Percentiles rank a stretch among this genome's conserved stretches.
phyloP scores from a whole-genome alignment of 495 filamentous ascomycete genomes.

The Neurospora sp. region DNA sequence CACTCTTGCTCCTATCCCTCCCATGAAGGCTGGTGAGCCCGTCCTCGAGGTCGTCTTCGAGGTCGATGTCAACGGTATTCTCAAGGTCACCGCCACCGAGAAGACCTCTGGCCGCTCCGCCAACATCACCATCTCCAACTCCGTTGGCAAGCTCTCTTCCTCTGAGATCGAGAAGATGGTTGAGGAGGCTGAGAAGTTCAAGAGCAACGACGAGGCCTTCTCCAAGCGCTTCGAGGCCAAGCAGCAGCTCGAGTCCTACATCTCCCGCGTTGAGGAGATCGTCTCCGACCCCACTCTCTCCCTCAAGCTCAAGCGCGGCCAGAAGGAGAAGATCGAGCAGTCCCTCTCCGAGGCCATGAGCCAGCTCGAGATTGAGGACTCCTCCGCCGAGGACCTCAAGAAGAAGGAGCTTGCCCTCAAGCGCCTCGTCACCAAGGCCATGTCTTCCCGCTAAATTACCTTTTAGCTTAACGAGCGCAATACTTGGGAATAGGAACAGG shows the following conservation, averaged over 20 bases:
- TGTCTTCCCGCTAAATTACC: slow-evolving; percentile 67
- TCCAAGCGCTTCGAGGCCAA: slow-evolving; percentile 98
- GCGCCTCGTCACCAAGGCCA: slow-evolving; percentile 94
- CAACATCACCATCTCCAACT: slow-evolving; percentile 99
- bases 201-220: slow-evolving; percentile 93
- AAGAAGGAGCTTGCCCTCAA: slow-evolving; percentile 99
- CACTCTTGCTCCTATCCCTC: slow-evolving; percentile 90
- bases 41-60: slow-evolving; percentile 98
- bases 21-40: slow-evolving; percentile 97
- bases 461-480: slow-evolving; percentile 18
- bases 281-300: slow-evolving; percentile 92
- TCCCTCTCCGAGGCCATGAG: slow-evolving; percentile 48
- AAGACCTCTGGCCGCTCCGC: slow-evolving; percentile 96
- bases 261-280: slow-evolving; percentile 97
- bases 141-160: slow-evolving; percentile 94
- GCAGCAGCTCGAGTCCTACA: slow-evolving; percentile 98
- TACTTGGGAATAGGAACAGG: slow-evolving; percentile 8
- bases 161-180: slow-evolving; percentile 97
- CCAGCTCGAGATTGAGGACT: slow-evolving; percentile 49
- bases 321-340: slow-evolving; percentile 98
- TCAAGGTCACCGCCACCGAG: slow-evolving; percentile 99
- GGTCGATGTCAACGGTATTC: slow-evolving; percentile 99
- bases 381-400: slow-evolving; percentile 87
- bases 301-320: slow-evolving; percentile 94
- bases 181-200: slow-evolving; percentile 95